phyloP scores from a whole-genome alignment of 2,329 filamentous ascomycete genomes.

The Didymella keratinophila region DNA sequence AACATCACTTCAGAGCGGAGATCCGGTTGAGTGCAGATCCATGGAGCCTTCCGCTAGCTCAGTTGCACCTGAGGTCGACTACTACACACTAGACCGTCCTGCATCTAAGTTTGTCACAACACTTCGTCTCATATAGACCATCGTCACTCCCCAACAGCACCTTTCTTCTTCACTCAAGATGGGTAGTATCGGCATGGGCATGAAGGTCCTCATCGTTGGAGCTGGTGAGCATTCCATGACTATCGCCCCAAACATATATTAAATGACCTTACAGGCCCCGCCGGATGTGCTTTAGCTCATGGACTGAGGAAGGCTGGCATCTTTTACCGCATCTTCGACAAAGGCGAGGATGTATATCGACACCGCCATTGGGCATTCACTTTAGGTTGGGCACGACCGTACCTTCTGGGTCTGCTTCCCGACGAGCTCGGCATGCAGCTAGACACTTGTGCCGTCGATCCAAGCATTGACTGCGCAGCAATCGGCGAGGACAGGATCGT shows the following conservation, averaged over 20 bases:
- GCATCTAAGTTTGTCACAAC: conserved; percentile 1
- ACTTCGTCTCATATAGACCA: neutral
- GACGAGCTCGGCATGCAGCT: conserved; percentile 36
- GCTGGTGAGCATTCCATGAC: conserved; percentile 24
- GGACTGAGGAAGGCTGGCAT: conserved; percentile 51
- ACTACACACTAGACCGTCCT: conserved; percentile 12
- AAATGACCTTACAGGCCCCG: conserved; percentile 45
- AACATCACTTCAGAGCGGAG: conserved; percentile 27
- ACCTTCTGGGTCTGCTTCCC: conserved; percentile 42
- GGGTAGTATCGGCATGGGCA: conserved; percentile 11
- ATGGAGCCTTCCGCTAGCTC: conserved; percentile 21
- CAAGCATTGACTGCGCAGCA: conserved; percentile 38
- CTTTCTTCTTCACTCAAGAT: neutral
- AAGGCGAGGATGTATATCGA: conserved; percentile 37
- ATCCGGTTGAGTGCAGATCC: conserved; percentile 26
- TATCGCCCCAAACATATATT: neutral
- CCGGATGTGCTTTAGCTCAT: conserved; percentile 53
- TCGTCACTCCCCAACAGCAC: no score
- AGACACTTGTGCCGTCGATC: conserved; percentile 45
- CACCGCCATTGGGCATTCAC: conserved; percentile 51
- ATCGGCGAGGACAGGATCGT: conserved; percentile 42
- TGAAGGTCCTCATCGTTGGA: conserved; percentile 39
- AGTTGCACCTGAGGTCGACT: conserved; percentile 15
- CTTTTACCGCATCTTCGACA: conserved; percentile 38
- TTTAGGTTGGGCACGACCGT: conserved; percentile 46